Percentiles rank a stretch among this genome's conserved stretches.
phyloP scores from a whole-genome alignment of 2,329 filamentous ascomycete genomes.

The Plectosphaerella cucumerina region DNA sequence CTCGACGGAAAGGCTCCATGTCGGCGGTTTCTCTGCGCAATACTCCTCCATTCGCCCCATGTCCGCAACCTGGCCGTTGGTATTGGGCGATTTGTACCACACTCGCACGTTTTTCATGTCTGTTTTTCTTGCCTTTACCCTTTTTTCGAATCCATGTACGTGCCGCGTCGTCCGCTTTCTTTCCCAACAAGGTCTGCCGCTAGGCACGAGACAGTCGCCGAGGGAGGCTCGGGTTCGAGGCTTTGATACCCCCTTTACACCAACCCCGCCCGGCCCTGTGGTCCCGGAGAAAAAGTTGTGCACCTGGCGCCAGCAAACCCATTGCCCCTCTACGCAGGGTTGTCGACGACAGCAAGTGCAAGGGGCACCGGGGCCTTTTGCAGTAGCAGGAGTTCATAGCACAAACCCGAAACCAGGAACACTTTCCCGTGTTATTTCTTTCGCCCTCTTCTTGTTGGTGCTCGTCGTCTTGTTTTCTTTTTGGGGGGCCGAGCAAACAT shows the following conservation, averaged over 20 bases:
- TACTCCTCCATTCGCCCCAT: slow-evolving; percentile 5
- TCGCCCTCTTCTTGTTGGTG: too few species aligned
- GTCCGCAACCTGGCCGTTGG: slow-evolving; percentile 9
- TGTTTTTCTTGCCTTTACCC: slow-evolving; percentile 5
- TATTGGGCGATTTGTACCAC: slow-evolving; percentile 12
- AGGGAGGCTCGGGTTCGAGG: slow-evolving; percentile 13
- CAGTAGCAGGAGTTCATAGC: not conserved
- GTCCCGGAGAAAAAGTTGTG: not conserved
- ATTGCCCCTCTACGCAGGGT: not conserved
- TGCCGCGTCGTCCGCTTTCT: slow-evolving; percentile 11
- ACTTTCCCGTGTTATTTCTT: not conserved
- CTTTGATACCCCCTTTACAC: slow-evolving; percentile 12
- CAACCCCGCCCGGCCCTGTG: not conserved
- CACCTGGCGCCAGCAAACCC: not conserved
- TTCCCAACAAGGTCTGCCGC: slow-evolving; percentile 9
- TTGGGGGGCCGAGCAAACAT: too few species aligned
- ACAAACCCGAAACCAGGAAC: not conserved
- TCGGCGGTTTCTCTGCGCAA: slow-evolving; percentile 10
- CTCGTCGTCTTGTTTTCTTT: too few species aligned
- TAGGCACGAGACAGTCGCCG: slow-evolving; percentile 10
- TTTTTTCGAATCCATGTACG: slow-evolving; percentile 12
- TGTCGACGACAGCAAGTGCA: not conserved
- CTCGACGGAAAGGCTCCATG: not conserved
- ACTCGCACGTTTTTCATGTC: slow-evolving; percentile 10
- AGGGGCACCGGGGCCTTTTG: not conserved